phyloP scores from a whole-genome alignment of 208 protist genomes.

The Angomonas ambiguus region DNA sequence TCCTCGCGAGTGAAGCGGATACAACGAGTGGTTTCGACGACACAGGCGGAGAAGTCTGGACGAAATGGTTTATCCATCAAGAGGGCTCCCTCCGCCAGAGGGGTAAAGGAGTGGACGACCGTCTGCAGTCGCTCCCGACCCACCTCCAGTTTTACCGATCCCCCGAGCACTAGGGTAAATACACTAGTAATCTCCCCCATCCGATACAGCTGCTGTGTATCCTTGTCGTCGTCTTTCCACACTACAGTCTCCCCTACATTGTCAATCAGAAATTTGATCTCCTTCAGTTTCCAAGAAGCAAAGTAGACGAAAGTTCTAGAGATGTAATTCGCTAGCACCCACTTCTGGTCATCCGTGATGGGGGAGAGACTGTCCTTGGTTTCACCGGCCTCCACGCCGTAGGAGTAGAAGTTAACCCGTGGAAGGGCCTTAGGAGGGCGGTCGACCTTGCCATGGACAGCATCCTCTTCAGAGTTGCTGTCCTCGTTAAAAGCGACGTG shows the following conservation, averaged over 20 bases:
- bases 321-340: constrained; percentile 59
- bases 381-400: constrained; percentile 17
- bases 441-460: background rate
- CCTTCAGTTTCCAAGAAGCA: constrained; percentile 46
- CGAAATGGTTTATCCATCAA: constrained; percentile 25
- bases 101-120: constrained; percentile 62
- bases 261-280: constrained; percentile 59
- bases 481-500: constrained; percentile 12
- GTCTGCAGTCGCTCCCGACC: constrained; percentile 30
- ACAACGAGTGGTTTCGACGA: constrained; percentile 43
- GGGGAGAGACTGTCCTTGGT: background rate
- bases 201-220: constrained; percentile 37
- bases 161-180: constrained; percentile 72
- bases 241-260: constrained; percentile 44
- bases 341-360: constrained; percentile 60
- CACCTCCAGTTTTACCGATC: constrained; percentile 35
- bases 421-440: constrained; percentile 16
- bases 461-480: constrained; percentile 15
- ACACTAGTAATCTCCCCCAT: constrained; percentile 21
- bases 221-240: constrained; percentile 12
- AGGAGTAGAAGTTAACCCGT: constrained; percentile 79
- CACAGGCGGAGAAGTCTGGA: constrained; percentile 65
- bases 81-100: constrained; percentile 51
- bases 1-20: constrained; percentile 49
- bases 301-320: constrained; percentile 51